Conservation (phyloP, 2,329 filamentous ascomycete species). For the Cladorrhinum sp. region DNA sequence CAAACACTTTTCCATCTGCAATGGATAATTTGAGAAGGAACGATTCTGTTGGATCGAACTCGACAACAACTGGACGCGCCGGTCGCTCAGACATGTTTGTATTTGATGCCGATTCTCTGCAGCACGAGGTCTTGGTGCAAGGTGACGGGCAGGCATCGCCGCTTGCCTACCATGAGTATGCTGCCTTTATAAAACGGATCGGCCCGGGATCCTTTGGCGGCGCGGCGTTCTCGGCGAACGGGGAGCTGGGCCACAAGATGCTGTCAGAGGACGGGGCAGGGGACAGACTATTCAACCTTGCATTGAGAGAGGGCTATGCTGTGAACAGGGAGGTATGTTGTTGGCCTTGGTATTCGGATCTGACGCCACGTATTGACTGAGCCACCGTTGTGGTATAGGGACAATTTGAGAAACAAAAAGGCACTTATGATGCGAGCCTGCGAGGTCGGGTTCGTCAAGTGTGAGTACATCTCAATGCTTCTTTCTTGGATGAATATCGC, state of each 20-base stretch:
- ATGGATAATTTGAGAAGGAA: background rate
- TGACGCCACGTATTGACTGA: background rate
- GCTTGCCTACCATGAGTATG: slow-evolving; percentile 8
- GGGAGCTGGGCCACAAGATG: slow-evolving; percentile 1
- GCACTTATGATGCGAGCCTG: background rate
- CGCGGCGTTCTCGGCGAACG: background rate
- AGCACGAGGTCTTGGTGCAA: slow-evolving; percentile 1
- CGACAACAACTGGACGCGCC: background rate
- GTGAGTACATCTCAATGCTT: background rate
- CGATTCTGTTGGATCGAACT: background rate
- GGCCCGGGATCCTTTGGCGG: background rate
- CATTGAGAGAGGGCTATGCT: background rate
- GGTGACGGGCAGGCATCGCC: background rate
- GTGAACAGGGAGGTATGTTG: background rate
- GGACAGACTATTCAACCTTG: background rate
- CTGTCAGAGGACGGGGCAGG: background rate
- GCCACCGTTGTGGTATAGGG: background rate
- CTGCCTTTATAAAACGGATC: background rate
- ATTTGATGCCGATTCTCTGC: background rate
- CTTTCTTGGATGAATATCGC: background rate
- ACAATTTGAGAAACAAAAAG: background rate
- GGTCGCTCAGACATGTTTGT: slow-evolving; percentile 4
- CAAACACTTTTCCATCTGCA: background rate
- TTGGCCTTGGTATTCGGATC: background rate
- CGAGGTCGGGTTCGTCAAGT: background rate